A percentile compares a stretch with the other conserved stretches of the same genome.
Evolutionary conservation across 2,329 filamentous ascomycete genomes (phyloP).

Genomic region (Ilyonectria sp.): DNA sequence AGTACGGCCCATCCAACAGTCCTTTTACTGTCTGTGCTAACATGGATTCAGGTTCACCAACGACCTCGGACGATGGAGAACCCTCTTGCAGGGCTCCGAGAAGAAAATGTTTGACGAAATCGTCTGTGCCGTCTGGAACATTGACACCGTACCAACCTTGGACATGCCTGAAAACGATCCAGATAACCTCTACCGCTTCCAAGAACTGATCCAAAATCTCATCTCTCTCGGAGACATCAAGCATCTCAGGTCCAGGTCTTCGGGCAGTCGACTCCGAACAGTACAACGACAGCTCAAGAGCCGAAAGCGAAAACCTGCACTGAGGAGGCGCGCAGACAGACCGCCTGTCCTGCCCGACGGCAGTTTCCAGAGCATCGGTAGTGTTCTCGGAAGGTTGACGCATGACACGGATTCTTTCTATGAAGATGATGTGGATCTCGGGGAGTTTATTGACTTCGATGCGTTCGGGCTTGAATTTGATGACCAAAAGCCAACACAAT

Average conservation of each 20-base stretch:
- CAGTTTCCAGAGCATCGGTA: conserved; percentile 16
- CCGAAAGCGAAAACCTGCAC: conserved; percentile 6
- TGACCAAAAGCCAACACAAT: neutral
- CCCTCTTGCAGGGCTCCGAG: conserved; percentile 35
- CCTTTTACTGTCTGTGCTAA: conserved; percentile 16
- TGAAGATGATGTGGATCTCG: conserved; percentile 26
- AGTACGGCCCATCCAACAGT: conserved; percentile 23
- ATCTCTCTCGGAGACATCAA: conserved; percentile 33
- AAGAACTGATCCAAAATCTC: conserved; percentile 43
- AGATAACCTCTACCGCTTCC: conserved; percentile 35
- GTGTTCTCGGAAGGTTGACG: conserved; percentile 22
- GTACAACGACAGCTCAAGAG: conserved; percentile 37
- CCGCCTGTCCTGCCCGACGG: conserved; percentile 8
- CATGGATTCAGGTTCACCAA: conserved; percentile 40
- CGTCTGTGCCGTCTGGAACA: conserved; percentile 41
- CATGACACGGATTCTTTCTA: conserved; percentile 28
- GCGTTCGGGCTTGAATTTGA: conserved; percentile 21
- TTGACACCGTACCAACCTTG: conserved; percentile 10
- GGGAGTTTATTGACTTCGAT: conserved; percentile 34
- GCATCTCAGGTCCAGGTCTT: conserved; percentile 13
- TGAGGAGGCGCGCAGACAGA: neutral
- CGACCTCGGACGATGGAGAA: conserved; percentile 48
- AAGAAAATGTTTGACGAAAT: conserved; percentile 44
- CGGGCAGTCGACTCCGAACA: conserved; percentile 34
- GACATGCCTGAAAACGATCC: conserved; percentile 6